These are phyloP conservation scores for Sporisorium scitamineum DNA, from an alignment of 1,284 basidiomycete species.

Conservation along the genomic window DNA sequence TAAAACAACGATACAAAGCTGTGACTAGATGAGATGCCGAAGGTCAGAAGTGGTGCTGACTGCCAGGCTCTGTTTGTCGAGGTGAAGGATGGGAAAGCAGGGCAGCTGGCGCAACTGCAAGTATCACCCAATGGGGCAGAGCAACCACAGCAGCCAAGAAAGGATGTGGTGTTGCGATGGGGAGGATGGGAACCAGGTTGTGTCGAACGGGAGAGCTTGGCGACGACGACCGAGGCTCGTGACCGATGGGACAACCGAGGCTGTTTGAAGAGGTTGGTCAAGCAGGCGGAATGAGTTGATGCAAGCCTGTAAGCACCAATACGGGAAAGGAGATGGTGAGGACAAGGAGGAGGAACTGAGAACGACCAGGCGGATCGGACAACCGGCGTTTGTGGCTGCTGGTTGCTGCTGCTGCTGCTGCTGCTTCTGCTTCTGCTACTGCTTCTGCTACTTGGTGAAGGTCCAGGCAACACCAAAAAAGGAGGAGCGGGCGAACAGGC, in stretches of 20 bases:
- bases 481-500: neutral
- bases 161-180: neutral
- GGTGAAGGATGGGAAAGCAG: neutral
- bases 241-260: neutral
- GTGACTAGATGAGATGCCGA: neutral
- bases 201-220: neutral
- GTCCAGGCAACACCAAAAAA: neutral
- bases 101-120: neutral
- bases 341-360: neutral
- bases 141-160: neutral
- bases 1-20: neutral
- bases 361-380: neutral
- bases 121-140: neutral
- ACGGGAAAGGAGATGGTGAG: neutral
- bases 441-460: neutral
- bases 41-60: neutral
- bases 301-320: neutral
- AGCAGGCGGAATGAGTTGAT: constrained; percentile 1
- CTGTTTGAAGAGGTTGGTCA: neutral
- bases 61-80: neutral
- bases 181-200: no score
- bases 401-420: neutral
- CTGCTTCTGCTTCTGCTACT: neutral
- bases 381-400: neutral
- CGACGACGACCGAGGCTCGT: neutral